Conservation (phyloP, 2,329 filamentous ascomycete genomes). For the Paraphaeosphaeria minitans region DNA sequence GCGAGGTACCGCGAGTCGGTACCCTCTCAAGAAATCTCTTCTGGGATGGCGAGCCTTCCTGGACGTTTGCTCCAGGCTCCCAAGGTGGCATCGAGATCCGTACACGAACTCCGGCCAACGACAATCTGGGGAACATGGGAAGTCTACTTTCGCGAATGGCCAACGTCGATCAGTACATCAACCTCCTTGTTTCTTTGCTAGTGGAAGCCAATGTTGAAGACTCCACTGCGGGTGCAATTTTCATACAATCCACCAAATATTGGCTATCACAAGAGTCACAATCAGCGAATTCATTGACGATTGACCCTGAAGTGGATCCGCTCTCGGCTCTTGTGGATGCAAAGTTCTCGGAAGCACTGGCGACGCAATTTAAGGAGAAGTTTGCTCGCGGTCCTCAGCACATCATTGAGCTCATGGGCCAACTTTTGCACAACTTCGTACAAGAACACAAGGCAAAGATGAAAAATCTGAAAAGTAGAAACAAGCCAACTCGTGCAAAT, state of each 20-base stretch:
- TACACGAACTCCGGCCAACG: conserved; percentile 72
- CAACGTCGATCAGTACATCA: conserved; percentile 33
- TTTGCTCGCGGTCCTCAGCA: conserved; percentile 68
- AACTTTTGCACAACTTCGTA: conserved; percentile 58
- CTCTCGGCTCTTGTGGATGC: conserved; percentile 61
- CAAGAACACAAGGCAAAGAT: conserved; percentile 54
- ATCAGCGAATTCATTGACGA: conserved; percentile 25
- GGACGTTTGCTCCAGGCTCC: conserved; percentile 58
- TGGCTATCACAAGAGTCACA: conserved; percentile 55
- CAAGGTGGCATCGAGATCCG: conserved; percentile 61
- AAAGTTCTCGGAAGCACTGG: conserved; percentile 68
- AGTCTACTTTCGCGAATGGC: conserved; percentile 66
- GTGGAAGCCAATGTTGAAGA: conserved; percentile 58
- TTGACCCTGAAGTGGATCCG: conserved; percentile 49
- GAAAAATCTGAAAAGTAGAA: conserved; percentile 32
- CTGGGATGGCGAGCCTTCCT: conserved; percentile 58
- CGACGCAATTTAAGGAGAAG: conserved; percentile 66
- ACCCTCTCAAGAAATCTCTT: conserved; percentile 61
- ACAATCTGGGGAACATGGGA: conserved; percentile 76
- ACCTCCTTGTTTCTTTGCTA: conserved; percentile 45
- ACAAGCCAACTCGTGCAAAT: conserved; percentile 31
- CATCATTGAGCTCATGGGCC: conserved; percentile 66
- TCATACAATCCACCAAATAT: conserved; percentile 62
- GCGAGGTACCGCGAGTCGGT: conserved; percentile 56
- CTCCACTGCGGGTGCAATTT: conserved; percentile 63